Conservation (phyloP, 2,329 filamentous ascomycete genomes). For the Phaeosphaeriaceae sp. region DNA sequence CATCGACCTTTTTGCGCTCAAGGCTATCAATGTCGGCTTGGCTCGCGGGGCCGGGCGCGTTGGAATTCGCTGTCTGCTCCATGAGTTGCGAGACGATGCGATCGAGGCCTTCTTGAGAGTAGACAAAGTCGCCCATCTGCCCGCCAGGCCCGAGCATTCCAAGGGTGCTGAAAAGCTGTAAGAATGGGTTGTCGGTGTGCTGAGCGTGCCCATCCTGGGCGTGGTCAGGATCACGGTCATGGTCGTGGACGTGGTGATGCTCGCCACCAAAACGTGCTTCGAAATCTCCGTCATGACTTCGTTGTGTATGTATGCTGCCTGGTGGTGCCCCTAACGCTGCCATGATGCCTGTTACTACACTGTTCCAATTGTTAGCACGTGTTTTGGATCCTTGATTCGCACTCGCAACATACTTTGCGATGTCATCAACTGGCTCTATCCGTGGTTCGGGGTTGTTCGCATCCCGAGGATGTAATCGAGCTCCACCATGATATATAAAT, state of each 20-base stretch:
- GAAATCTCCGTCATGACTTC: constrained; percentile 9
- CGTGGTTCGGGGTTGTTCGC: constrained; percentile 57
- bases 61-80: constrained; percentile 78
- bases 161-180: constrained; percentile 51
- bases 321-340: constrained; percentile 41
- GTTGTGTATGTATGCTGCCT: constrained; percentile 18
- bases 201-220: constrained; percentile 8
- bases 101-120: constrained; percentile 88
- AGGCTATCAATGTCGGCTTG: constrained; percentile 75
- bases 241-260: constrained; percentile 12
- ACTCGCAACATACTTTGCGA: constrained; percentile 53
- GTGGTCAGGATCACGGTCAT: constrained; percentile 4
- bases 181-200: constrained; percentile 46
- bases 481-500: constrained; percentile 42
- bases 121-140: constrained; percentile 78
- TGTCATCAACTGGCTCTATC: constrained; percentile 54
- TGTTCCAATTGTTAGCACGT: constrained; percentile 25
- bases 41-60: constrained; percentile 82
- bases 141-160: constrained; percentile 43
- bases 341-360: constrained; percentile 42
- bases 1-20: constrained; percentile 72
- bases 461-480: constrained; percentile 58
- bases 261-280: constrained; percentile 13
- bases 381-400: constrained; percentile 17
- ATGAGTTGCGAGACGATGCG: constrained; percentile 86